Evolutionary conservation across 768 basidiomycete genomes (phyloP), one percentile per base, ranked within the genome.

Genomic region (Serendipita indica): DNA sequence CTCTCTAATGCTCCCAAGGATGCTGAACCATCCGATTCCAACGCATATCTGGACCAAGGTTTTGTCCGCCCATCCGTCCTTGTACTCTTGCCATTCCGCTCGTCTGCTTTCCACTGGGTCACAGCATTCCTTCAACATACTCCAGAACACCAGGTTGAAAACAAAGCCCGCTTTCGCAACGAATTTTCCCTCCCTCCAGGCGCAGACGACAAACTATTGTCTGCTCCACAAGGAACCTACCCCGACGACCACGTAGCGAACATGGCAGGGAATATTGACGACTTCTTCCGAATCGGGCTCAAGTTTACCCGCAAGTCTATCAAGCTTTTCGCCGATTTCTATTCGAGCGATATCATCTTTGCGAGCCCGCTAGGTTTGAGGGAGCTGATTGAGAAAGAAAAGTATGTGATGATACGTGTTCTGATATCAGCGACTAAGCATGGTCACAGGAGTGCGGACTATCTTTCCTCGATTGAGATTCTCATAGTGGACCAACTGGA

Each of bases 251-350:
- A 99, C 66, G 79, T 94, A 7, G 89, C 90, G 63, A 93, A 80
- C 58, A 97, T 98, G 77, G 80, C 81, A 64, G 96, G 96, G n/a
- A 99, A 99, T 66, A 79, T 92, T 28, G 96, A 99, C 66, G 96
- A 99, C 67, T 89, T 82, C 64, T 98, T 99, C 69, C 74, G 91
- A 61, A 74, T 96, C 32, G 96, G 96, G 0, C 71, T 97, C 62
- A 98, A 98, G 72, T 69, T 98, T 67, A 98, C 92, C 6, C 75
- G 82, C 67, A 97, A 93, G 72, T 90, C 81, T 58, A 79, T 96
- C 39, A 96, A 91, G 70, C 73, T 97, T 68, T 96, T 93, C 67
- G 76, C 85, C 2, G 87, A 88, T 62, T 94, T 94, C 68, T 96
- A 92, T 67, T 78, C 81, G 6, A 87, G 86, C 60, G 96, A 99